phyloP scores from a whole-genome alignment of 2,329 filamentous ascomycete species.

The Venturia nashicola region DNA sequence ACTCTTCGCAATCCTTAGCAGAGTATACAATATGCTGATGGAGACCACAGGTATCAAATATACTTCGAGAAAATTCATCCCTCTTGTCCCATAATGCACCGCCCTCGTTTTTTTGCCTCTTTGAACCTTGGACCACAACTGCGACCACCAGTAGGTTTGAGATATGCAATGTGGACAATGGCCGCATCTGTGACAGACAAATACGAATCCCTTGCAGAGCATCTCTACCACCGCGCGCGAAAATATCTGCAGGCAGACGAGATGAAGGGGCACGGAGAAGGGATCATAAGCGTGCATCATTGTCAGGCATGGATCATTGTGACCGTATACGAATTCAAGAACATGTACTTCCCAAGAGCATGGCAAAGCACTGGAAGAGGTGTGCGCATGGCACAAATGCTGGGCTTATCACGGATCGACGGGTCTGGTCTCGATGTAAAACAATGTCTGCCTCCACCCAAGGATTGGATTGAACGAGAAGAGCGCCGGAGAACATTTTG shows the following conservation, averaged over 20 bases:
- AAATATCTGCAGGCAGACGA: constrained; percentile 88
- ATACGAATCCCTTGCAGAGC: constrained; percentile 64
- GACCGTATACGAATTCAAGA: constrained; percentile 83
- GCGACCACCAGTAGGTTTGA: constrained; percentile 73
- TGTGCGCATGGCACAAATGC: constrained; percentile 78
- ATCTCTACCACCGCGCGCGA: constrained; percentile 80
- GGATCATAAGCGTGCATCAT: constrained; percentile 74
- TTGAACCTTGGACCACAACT: constrained; percentile 82
- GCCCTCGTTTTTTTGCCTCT: constrained; percentile 71
- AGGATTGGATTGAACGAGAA: constrained; percentile 89
- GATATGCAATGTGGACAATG: constrained; percentile 93
- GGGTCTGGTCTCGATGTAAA: constrained; percentile 78
- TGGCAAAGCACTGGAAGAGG: constrained; percentile 86
- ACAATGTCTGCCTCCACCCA: constrained; percentile 72
- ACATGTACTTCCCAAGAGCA: constrained; percentile 92
- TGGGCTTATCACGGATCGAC: constrained; percentile 80
- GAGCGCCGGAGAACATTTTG: constrained; percentile 88
- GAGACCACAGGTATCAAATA: constrained; percentile 51
- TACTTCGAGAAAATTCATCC: constrained; percentile 89
- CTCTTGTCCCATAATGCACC: constrained; percentile 79
- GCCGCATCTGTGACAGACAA: constrained; percentile 80
- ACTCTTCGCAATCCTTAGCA: background rate
- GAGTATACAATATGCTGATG: background rate
- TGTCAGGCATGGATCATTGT: constrained; percentile 75
- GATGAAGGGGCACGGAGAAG: constrained; percentile 83